Conservation (phyloP, 2,329 filamentous ascomycete species). For the Phyllosticta citriasiana region DNA sequence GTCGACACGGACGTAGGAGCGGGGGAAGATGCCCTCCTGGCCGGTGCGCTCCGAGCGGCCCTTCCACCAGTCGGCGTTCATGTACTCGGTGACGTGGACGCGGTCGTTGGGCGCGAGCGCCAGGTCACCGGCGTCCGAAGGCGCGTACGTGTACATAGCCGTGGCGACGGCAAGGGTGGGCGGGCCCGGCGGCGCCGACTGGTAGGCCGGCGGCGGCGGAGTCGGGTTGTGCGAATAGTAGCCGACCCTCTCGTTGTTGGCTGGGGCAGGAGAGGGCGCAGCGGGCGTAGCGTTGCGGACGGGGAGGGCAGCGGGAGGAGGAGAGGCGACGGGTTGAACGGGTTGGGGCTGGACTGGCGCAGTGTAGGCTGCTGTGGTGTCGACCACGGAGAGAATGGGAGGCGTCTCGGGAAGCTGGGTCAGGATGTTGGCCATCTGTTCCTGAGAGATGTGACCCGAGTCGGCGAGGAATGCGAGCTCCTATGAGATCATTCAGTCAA, state of each 20-base stretch:
- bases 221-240: slow-evolving; percentile 26
- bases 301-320: slow-evolving; percentile 24
- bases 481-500: slow-evolving; percentile 38
- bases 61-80: slow-evolving; percentile 96
- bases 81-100: slow-evolving; percentile 75
- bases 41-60: slow-evolving; percentile 76
- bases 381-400: slow-evolving; percentile 31
- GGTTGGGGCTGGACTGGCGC: slow-evolving; percentile 11
- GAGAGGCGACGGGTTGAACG: slow-evolving; percentile 17
- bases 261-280: slow-evolving; percentile 19
- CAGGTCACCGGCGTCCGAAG: slow-evolving; percentile 71
- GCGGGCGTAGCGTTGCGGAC: slow-evolving; percentile 19
- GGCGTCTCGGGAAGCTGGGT: slow-evolving; percentile 64
- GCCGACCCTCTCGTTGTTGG: slow-evolving; percentile 29
- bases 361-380: not conserved
- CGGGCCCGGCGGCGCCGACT: slow-evolving; percentile 38
- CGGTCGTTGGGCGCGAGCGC: slow-evolving; percentile 71
- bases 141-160: slow-evolving; percentile 75
- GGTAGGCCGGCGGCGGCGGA: slow-evolving; percentile 35
- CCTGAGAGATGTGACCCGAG: slow-evolving; percentile 64
- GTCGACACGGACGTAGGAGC: slow-evolving; percentile 68
- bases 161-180: slow-evolving; percentile 60
- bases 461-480: slow-evolving; percentile 87
- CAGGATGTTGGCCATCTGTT: slow-evolving; percentile 66
- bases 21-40: slow-evolving; percentile 88